These are phyloP conservation scores for Botryotinia narcissicola DNA, from an alignment of 2,329 filamentous ascomycete species.

Conservation along the genomic window DNA sequence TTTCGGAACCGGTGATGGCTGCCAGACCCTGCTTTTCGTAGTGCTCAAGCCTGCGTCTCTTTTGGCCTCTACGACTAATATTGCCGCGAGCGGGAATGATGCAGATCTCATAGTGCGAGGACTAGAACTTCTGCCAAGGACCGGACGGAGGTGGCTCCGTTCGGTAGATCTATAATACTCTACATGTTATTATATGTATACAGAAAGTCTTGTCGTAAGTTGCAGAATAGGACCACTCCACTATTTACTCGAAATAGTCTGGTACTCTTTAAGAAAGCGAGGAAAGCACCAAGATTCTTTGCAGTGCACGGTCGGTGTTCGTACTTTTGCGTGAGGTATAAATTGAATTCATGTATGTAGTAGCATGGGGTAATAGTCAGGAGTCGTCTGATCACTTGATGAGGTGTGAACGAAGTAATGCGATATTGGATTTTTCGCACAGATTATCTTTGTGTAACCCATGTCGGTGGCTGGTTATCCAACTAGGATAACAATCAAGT, in stretches of 20 bases:
- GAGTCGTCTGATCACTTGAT: neutral
- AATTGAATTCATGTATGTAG: neutral
- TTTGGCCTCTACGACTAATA: neutral
- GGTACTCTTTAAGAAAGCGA: neutral
- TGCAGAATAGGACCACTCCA: slow-evolving; percentile 4
- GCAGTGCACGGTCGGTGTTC: slow-evolving; percentile 13
- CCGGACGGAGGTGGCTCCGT: neutral
- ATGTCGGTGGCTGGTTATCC: slow-evolving; percentile 18
- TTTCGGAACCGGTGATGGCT: neutral
- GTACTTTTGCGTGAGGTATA: slow-evolving; percentile 2
- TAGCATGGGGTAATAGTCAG: neutral
- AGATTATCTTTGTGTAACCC: slow-evolving; percentile 16
- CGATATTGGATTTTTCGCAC: neutral
- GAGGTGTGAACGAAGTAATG: slow-evolving; percentile 5
- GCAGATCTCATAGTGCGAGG: slow-evolving; percentile 16
- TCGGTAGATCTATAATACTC: neutral
- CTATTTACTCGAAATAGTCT: neutral
- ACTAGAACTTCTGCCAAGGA: slow-evolving; percentile 13
- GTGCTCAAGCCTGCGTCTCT: neutral
- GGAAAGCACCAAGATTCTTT: neutral
- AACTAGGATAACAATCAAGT: neutral
- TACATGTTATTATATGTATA: neutral
- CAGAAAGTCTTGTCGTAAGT: slow-evolving; percentile 4
- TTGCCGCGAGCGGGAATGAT: slow-evolving; percentile 5
- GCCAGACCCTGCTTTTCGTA: neutral